Evolutionary conservation across 1,139 yeast species (phyloP).

Genomic region (Yamadazyma songkhlaensis): DNA sequence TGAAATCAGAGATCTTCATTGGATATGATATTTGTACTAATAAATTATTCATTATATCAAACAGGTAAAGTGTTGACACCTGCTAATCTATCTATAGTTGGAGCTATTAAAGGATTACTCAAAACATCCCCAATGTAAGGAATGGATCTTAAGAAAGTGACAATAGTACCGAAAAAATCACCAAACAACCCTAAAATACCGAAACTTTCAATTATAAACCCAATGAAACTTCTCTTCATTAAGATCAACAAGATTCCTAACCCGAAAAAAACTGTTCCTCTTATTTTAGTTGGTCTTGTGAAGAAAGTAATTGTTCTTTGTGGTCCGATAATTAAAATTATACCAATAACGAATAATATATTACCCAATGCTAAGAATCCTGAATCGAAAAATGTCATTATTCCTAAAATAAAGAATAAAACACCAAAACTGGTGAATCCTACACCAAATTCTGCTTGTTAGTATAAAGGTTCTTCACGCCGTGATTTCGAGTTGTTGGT

Average conservation of each 20-base stretch:
- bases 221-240: slow-evolving; percentile 74
- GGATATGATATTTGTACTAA: no score
- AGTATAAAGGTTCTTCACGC: slow-evolving; percentile 12
- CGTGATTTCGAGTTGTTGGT: not conserved
- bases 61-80: slow-evolving; percentile 47
- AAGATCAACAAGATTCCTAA: slow-evolving; percentile 76
- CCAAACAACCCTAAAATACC: slow-evolving; percentile 91
- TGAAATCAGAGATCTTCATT: no score
- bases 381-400: slow-evolving; percentile 83
- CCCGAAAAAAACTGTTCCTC: slow-evolving; percentile 80
- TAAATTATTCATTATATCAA: slow-evolving; percentile 10
- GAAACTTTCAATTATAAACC: slow-evolving; percentile 78
- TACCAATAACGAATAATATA: slow-evolving; percentile 76
- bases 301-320: slow-evolving; percentile 81
- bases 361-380: slow-evolving; percentile 90
- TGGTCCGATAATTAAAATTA: slow-evolving; percentile 82
- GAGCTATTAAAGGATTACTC: slow-evolving; percentile 81
- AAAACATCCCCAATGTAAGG: slow-evolving; percentile 87
- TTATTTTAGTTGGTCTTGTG: slow-evolving; percentile 79
- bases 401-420: slow-evolving; percentile 75
- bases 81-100: slow-evolving; percentile 52
- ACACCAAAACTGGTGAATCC: slow-evolving; percentile 90
- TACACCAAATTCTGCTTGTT: slow-evolving; percentile 75
- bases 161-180: slow-evolving; percentile 84
- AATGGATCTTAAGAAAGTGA: slow-evolving; percentile 83